Percentiles rank a stretch among this genome's conserved stretches.
Evolutionary conservation across 495 filamentous ascomycete species (phyloP).

Genomic region (Lasiosphaeris hirsuta): DNA sequence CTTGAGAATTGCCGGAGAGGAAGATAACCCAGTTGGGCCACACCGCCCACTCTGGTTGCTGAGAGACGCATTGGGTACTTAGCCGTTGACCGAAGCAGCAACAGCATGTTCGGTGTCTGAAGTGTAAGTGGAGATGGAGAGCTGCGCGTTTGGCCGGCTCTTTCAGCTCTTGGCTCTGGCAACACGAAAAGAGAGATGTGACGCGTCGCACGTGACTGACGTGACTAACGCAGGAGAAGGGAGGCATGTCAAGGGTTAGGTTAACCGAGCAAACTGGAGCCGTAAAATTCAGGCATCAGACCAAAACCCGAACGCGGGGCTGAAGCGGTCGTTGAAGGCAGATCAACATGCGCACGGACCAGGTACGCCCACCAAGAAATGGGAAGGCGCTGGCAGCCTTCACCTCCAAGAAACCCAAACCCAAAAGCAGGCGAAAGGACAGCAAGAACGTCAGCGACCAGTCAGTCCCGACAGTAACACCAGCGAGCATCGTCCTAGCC

Average conservation of each 20-base stretch:
- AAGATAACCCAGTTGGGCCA: too few species aligned
- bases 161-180: too few species aligned
- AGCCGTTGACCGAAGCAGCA: too few species aligned
- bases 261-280: neutral
- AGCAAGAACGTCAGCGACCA: neutral
- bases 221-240: neutral
- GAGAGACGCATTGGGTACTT: too few species aligned
- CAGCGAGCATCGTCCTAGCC: neutral
- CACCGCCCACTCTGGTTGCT: too few species aligned
- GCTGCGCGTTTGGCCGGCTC: too few species aligned
- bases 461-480: neutral
- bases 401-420: constrained; percentile 16
- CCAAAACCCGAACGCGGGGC: constrained; percentile 11
- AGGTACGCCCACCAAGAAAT: constrained; percentile 20
- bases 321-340: constrained; percentile 11
- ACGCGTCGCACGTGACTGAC: too few species aligned
- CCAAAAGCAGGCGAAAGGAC: neutral
- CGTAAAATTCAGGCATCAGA: constrained; percentile 10
- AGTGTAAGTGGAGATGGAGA: too few species aligned
- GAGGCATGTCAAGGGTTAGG: neutral
- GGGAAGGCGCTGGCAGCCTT: constrained; percentile 20
- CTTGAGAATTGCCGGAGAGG: too few species aligned
- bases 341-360: constrained; percentile 18
- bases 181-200: too few species aligned
- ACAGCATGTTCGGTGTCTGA: too few species aligned